phyloP scores from a whole-genome alignment of 2,329 filamentous ascomycete genomes.

The Hypoxylon sp. region DNA sequence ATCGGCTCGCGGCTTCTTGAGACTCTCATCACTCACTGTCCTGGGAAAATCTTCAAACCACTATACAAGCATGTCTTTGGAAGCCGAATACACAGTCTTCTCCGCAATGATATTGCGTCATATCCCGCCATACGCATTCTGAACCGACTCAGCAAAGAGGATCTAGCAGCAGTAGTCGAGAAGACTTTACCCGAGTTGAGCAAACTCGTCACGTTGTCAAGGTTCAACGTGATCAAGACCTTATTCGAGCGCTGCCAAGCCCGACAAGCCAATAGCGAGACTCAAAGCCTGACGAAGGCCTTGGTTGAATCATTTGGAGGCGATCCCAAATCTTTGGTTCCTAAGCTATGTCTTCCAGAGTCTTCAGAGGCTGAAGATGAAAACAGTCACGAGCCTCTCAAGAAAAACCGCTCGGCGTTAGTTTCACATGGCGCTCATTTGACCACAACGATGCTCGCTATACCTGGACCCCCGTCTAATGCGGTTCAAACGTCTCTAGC shows the following conservation, averaged over 20 bases:
- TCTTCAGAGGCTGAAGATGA: constrained; percentile 53
- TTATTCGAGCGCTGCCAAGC: constrained; percentile 86
- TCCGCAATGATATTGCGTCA: constrained; percentile 90
- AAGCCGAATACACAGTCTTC: constrained; percentile 82
- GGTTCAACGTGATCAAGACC: constrained; percentile 83
- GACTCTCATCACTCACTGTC: constrained; percentile 83
- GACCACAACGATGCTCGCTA: constrained; percentile 82
- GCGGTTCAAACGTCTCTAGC: constrained; percentile 82
- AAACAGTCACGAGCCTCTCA: constrained; percentile 57
- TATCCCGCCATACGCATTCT: constrained; percentile 89
- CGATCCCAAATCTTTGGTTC: constrained; percentile 64
- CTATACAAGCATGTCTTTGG: constrained; percentile 86
- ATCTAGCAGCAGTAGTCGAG: constrained; percentile 80
- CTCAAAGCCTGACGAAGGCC: constrained; percentile 63
- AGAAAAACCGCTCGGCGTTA: constrained; percentile 70
- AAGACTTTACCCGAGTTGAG: constrained; percentile 81
- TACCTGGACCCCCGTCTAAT: constrained; percentile 76
- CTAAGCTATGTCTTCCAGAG: constrained; percentile 65
- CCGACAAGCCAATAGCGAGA: constrained; percentile 71
- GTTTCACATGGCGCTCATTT: constrained; percentile 84
- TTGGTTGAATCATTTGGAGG: constrained; percentile 65
- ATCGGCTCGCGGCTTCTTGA: constrained; percentile 93
- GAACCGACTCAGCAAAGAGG: constrained; percentile 87
- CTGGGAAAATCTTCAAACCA: constrained; percentile 91
- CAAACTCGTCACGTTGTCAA: constrained; percentile 79